Percentiles rank a stretch among this genome's conserved stretches.
Conservation (phyloP, 441 rosid species). For the Pelargonium australe region DNA sequence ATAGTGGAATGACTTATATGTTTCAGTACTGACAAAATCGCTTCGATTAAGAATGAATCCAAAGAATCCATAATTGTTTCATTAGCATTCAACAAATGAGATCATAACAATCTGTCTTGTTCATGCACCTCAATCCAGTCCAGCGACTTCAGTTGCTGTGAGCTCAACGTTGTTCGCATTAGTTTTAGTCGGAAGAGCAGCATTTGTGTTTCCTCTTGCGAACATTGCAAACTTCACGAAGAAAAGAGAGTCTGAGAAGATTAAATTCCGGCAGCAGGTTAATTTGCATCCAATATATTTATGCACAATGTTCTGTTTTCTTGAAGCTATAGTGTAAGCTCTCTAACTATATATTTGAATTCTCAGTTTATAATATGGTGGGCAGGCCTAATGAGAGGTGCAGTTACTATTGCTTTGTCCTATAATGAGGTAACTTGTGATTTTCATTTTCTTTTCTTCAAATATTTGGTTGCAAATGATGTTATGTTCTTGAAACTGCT, state of each 20-base stretch:
- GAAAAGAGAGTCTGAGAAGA: not conserved
- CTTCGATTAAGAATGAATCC: not conserved
- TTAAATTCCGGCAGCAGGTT: not conserved
- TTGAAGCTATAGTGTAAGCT: no score
- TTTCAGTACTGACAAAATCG: no score
- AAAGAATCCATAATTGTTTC: not conserved
- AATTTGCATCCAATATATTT: not conserved
- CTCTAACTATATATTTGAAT: conserved; percentile 20
- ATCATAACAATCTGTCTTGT: conserved; percentile 16
- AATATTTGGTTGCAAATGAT: conserved; percentile 8
- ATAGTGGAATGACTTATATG: not conserved
- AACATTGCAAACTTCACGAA: not conserved
- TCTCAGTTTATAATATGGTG: conserved; percentile 62
- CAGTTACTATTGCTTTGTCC: conserved; percentile 63
- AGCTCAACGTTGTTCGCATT: conserved; percentile 44
- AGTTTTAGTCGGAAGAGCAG: conserved; percentile 18
- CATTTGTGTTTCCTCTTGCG: not conserved
- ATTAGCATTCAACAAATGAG: no score
- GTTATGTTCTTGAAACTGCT: not conserved
- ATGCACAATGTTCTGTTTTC: no score
- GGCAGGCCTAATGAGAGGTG: conserved; percentile 75
- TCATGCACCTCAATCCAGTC: conserved; percentile 32
- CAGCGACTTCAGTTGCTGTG: conserved; percentile 40
- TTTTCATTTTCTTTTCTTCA: not conserved
- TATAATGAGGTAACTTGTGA: conserved; percentile 32